phyloP scores from a whole-genome alignment of 129 eudicot genomes.

The Scalesia atractyloides region DNA sequence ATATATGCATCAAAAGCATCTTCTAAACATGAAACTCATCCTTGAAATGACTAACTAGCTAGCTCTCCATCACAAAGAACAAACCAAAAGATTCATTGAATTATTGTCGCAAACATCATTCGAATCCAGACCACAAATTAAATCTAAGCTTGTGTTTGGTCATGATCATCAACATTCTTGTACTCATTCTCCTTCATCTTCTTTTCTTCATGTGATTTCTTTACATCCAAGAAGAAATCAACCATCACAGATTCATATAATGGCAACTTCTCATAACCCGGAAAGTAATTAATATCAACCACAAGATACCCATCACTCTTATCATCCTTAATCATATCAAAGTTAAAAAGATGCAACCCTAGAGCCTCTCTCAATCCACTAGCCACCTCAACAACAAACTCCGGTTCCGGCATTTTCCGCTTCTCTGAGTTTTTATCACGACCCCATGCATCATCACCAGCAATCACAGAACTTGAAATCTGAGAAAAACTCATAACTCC shows the following conservation, averaged over 20 bases:
- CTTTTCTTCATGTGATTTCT: slow-evolving; percentile 23
- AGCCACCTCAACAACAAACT: slow-evolving; percentile 50
- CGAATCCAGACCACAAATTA: background rate
- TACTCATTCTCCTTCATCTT: background rate
- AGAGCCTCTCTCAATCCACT: slow-evolving; percentile 43
- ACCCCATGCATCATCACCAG: background rate
- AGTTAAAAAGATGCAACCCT: slow-evolving; percentile 60
- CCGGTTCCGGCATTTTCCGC: slow-evolving; percentile 37
- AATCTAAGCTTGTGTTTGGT: background rate
- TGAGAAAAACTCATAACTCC: slow-evolving; percentile 29
- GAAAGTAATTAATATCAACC: slow-evolving; percentile 74
- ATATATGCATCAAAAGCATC: background rate
- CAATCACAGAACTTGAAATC: slow-evolving; percentile 44
- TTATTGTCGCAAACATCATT: background rate
- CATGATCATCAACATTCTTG: background rate
- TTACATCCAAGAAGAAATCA: slow-evolving; percentile 45
- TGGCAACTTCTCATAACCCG: slow-evolving; percentile 75
- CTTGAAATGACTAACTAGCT: background rate
- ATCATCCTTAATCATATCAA: slow-evolving; percentile 67
- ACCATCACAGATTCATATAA: slow-evolving; percentile 52
- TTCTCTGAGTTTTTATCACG: background rate
- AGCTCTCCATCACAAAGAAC: background rate
- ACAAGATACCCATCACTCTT: slow-evolving; percentile 51
- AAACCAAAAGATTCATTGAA: background rate
- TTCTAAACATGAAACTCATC: background rate